Evolutionary conservation across 169 alveolate species (phyloP), one percentile per base, ranked within the genome.

Genomic region (Eimeria zaria): DNA sequence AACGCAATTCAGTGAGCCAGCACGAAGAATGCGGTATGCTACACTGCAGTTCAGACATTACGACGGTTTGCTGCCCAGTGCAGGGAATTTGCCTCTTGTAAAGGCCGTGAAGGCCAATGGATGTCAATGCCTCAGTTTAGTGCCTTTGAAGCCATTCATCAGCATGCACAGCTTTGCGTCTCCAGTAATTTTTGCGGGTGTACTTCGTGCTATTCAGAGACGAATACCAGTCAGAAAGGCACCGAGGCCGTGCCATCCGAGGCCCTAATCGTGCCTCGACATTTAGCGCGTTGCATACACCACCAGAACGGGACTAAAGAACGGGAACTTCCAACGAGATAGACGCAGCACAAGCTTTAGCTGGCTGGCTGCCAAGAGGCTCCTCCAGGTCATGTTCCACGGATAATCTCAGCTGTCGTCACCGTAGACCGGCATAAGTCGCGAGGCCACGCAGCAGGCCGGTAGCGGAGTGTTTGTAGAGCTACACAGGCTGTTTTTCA

Each of bases 261-360:
- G 92, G 92, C 92, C 92, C 78, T 12, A 53, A 85, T 85, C 80
- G 78, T 6, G 92, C 92, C 39, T 55, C 78, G 14, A 60, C 92
- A 60, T 36, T 85, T 60, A 62, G 92, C 46, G 67, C 62, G 44
- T 24, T 48, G 87, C 60, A 18, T 24, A 69, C 64, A 11, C 87
- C 55, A 9, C 55, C 62, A 46, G 87, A 48, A 41, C 41, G 87
- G 44, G 60, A 76, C 60, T 76, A 11, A 41, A 24, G 60, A 14
- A 36, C 24, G 7, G 46, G 41, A 20, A 27, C 9, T n/a, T 64
- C 8, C 74, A 64, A 69, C 51, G n/a, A 24, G 27, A 33, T 12
- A 36, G 16, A 1, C 11, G 46, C 46, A 69, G n/a, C 9, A 20
- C 80, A 69, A 11, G 27, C 48, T 30, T 36, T 0, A 36, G 46